phyloP scores from a whole-genome alignment of 164 flowering plant genomes.

The Stephania yunnanensis region DNA sequence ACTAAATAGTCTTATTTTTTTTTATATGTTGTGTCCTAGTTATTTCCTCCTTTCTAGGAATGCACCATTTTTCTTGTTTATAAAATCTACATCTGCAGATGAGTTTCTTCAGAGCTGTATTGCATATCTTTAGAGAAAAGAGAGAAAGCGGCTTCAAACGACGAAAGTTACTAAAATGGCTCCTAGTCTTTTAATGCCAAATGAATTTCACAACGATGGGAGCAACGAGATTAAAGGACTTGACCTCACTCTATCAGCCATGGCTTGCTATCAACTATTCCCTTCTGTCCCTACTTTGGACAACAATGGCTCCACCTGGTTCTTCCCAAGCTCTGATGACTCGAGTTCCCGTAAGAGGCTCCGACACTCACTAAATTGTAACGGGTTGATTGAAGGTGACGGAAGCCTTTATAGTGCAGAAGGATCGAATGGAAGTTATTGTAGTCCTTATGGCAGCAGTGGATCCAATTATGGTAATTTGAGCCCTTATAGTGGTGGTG shows the following conservation, averaged over 20 bases:
- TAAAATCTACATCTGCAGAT: slow-evolving; percentile 1
- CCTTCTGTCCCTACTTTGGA: slow-evolving; percentile 15
- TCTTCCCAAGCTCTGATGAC: slow-evolving; percentile 9
- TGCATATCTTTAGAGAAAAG: slow-evolving; percentile 15
- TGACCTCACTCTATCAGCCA: slow-evolving; percentile 19
- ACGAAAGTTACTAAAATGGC: slow-evolving; percentile 8
- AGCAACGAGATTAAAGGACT: slow-evolving; percentile 6
- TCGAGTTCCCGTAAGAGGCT: slow-evolving; percentile 16
- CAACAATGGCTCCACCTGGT: slow-evolving; percentile 8
- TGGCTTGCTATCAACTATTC: slow-evolving; percentile 18
- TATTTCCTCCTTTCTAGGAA: background rate
- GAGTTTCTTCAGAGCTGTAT: slow-evolving; percentile 11
- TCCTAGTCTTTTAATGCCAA: slow-evolving; percentile 7
- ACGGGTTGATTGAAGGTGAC: slow-evolving; percentile 26
- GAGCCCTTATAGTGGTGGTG: slow-evolving; percentile 3
- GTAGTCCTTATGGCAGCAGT: slow-evolving; percentile 6
- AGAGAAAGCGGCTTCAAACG: background rate
- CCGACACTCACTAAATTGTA: slow-evolving; percentile 7
- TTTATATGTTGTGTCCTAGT: background rate
- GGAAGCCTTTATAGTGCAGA: slow-evolving; percentile 6
- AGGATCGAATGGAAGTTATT: background rate
- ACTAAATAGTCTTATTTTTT: background rate
- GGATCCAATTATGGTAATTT: slow-evolving; percentile 6
- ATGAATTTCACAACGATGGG: slow-evolving; percentile 12
- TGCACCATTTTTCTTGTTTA: background rate